A percentile compares a stretch with the other conserved stretches of the same genome.
These are phyloP conservation scores for Trichoderma asperelloides DNA, from an alignment of 495 filamentous ascomycete genomes.

Conservation along the genomic window DNA sequence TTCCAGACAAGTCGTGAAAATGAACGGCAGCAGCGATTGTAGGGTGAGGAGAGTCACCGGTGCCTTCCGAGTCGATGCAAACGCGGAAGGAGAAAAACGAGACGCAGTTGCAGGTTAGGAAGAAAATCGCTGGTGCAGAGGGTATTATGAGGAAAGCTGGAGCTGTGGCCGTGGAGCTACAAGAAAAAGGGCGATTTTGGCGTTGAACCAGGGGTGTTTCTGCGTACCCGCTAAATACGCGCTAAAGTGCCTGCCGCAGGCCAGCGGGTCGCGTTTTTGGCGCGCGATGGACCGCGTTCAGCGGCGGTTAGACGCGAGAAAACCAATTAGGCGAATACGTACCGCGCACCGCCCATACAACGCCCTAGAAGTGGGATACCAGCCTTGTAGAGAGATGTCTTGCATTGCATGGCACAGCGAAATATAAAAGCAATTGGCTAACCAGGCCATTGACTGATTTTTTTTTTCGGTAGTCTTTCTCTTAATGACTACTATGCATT, in stretches of 20 bases:
- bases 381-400: too few species aligned
- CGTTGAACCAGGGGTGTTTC: conserved; percentile 1
- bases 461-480: too few species aligned
- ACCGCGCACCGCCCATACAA: background rate
- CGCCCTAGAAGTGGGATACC: background rate
- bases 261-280: background rate
- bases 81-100: background rate
- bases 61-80: background rate
- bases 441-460: too few species aligned
- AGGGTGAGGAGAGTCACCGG: background rate
- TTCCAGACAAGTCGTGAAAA: background rate
- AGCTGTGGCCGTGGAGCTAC: background rate
- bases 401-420: too few species aligned
- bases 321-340: background rate
- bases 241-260: background rate
- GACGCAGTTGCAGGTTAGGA: conserved; percentile 12
- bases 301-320: too few species aligned
- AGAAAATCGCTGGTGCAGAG: conserved; percentile 3
- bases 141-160: background rate
- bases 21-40: background rate
- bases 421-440: too few species aligned
- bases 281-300: conserved; percentile 1
- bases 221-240: background rate
- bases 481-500: too few species aligned
- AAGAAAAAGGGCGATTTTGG: background rate